These are phyloP conservation scores for Russula vinacea DNA, from an alignment of 768 basidiomycete species.

Conservation along the genomic window DNA sequence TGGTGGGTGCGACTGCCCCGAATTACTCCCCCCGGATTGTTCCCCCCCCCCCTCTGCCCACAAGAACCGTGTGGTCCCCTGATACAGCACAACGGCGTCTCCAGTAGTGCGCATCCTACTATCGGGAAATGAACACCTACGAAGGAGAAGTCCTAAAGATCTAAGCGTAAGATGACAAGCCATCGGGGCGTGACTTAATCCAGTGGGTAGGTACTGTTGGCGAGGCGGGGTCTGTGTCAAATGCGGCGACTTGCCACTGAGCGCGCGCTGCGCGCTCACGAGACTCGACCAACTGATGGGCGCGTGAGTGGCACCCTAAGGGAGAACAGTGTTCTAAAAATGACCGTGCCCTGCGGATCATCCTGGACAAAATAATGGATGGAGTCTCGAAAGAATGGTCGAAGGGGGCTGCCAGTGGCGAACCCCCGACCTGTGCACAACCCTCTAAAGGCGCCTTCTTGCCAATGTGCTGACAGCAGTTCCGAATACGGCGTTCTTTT, in stretches of 20 bases:
- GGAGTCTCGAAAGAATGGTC: not conserved
- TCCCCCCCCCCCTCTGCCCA: too few species aligned
- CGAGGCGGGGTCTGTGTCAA: not conserved
- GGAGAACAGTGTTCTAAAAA: not conserved
- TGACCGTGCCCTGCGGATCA: not conserved
- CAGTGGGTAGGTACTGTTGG: not conserved
- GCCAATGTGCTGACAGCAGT: not conserved
- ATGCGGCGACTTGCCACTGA: not conserved
- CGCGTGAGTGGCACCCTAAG: not conserved
- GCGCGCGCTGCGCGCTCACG: not conserved
- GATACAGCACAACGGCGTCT: constrained; percentile 7
- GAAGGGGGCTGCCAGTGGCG: not conserved
- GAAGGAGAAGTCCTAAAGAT: not conserved
- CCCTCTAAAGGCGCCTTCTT: not conserved
- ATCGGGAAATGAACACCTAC: not conserved
- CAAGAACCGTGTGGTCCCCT: not conserved
- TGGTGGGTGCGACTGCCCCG: not conserved
- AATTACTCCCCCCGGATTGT: not conserved
- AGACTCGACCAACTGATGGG: not conserved
- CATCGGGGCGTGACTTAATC: not conserved
- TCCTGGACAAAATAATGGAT: not conserved
- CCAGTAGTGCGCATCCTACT: not conserved
- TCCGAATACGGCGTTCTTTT: constrained; percentile 17
- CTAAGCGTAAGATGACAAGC: not conserved
- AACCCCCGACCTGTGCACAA: not conserved